These are phyloP conservation scores for Suillus plorans DNA, from an alignment of 768 basidiomycete species.

Conservation along the genomic window DNA sequence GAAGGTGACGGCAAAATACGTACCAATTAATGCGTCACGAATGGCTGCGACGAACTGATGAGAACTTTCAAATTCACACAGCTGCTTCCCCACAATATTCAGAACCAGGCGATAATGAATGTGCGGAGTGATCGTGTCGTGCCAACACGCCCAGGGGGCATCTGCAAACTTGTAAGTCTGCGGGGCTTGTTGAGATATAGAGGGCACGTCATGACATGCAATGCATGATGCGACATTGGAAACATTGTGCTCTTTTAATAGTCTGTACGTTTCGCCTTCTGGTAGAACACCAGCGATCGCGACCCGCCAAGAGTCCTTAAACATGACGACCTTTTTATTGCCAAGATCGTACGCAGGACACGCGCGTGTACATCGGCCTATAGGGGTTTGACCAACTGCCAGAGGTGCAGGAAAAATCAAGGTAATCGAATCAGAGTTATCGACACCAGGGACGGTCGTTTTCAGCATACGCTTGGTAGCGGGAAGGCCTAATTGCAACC, in stretches of 20 bases:
- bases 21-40: constrained; percentile 3
- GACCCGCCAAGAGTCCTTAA: constrained; percentile 2
- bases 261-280: constrained; percentile 22
- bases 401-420: not conserved
- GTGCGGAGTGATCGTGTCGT: not conserved
- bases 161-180: not conserved
- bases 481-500: not conserved
- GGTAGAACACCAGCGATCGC: constrained; percentile 9
- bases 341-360: not conserved
- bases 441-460: not conserved
- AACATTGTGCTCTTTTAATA: constrained; percentile 19
- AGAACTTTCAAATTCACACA: not conserved
- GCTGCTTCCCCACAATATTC: not conserved
- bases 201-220: not conserved
- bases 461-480: not conserved
- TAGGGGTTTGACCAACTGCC: not conserved
- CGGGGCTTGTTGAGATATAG: not conserved
- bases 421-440: no score
- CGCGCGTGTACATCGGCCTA: not conserved
- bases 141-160: not conserved
- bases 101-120: not conserved
- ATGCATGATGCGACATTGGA: constrained; percentile 23
- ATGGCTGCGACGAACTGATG: not conserved
- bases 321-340: not conserved
- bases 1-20: not conserved